These are phyloP conservation scores for Histomonas meleagridis DNA, from an alignment of 208 protist genomes.

Conservation along the genomic window DNA sequence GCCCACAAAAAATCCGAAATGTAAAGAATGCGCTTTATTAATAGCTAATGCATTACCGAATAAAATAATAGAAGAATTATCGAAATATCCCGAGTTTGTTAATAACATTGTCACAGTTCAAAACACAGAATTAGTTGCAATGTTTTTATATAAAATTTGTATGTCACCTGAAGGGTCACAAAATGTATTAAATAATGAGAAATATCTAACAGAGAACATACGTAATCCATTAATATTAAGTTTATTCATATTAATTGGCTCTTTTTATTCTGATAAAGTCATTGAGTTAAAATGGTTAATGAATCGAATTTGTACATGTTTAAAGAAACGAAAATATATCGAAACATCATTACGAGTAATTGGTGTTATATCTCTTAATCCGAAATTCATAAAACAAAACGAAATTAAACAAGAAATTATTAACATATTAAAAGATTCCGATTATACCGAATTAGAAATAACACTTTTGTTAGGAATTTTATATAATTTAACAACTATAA, in stretches of 20 bases:
- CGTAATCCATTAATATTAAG: not conserved
- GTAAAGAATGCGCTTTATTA: not conserved
- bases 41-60: not conserved
- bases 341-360: too few relatives aligned
- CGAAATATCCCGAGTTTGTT: not conserved
- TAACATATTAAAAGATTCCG: too few relatives aligned
- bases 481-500: too few relatives aligned
- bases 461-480: too few relatives aligned
- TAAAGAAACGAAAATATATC: too few relatives aligned
- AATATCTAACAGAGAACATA: not conserved
- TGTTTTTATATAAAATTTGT: not conserved
- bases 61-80: not conserved
- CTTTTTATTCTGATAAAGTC: too few relatives aligned
- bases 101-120: not conserved
- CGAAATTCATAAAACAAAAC: too few relatives aligned
- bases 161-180: not conserved
- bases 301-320: too few relatives aligned
- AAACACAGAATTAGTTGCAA: not conserved
- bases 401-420: too few relatives aligned
- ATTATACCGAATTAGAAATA: too few relatives aligned
- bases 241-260: not conserved
- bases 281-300: too few relatives aligned
- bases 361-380: too few relatives aligned
- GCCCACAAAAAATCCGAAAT: not conserved
- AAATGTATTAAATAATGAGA: not conserved